Conservation (phyloP, 2,329 filamentous ascomycete species). For the Aureobasidium sp. region DNA sequence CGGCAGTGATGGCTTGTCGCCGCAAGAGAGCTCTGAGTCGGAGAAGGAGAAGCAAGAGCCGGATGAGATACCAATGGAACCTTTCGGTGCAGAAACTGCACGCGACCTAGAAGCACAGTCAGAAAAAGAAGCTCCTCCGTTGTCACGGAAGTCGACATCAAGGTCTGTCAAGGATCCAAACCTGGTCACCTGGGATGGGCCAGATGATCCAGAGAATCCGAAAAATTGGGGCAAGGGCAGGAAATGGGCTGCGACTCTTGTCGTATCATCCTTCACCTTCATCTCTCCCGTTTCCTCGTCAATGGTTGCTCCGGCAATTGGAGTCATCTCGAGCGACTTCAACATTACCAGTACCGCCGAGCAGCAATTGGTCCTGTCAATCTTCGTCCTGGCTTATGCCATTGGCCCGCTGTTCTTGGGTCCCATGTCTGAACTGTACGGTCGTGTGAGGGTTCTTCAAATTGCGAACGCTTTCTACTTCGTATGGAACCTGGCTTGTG, state of each 20-base stretch:
- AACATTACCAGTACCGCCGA: slow-evolving; percentile 23
- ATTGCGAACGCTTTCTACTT: slow-evolving; percentile 33
- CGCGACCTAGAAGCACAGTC: slow-evolving; percentile 7
- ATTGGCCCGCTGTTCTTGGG: slow-evolving; percentile 33
- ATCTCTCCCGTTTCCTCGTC: slow-evolving; percentile 34
- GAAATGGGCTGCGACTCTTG: slow-evolving; percentile 40
- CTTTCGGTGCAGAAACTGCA: slow-evolving; percentile 8
- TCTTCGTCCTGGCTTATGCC: slow-evolving; percentile 34
- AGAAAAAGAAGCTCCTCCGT: background rate
- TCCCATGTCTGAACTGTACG: slow-evolving; percentile 33
- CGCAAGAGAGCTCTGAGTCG: slow-evolving; percentile 4
- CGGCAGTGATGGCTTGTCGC: background rate
- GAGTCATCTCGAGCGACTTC: slow-evolving; percentile 26
- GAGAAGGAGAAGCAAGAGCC: slow-evolving; percentile 19
- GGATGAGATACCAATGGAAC: slow-evolving; percentile 15
- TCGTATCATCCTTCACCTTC: slow-evolving; percentile 37
- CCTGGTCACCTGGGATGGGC: slow-evolving; percentile 41
- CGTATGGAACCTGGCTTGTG: slow-evolving; percentile 33
- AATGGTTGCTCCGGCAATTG: slow-evolving; percentile 34
- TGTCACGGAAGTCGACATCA: slow-evolving; percentile 21
- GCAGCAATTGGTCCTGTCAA: slow-evolving; percentile 29
- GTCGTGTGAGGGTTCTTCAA: slow-evolving; percentile 31
- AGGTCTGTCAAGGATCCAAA: slow-evolving; percentile 26
- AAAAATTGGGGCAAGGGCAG: slow-evolving; percentile 40
- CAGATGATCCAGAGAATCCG: slow-evolving; percentile 41